Evolutionary conservation across 768 basidiomycete genomes (phyloP).

Genomic region (Coprinopsis strossmayeri): DNA sequence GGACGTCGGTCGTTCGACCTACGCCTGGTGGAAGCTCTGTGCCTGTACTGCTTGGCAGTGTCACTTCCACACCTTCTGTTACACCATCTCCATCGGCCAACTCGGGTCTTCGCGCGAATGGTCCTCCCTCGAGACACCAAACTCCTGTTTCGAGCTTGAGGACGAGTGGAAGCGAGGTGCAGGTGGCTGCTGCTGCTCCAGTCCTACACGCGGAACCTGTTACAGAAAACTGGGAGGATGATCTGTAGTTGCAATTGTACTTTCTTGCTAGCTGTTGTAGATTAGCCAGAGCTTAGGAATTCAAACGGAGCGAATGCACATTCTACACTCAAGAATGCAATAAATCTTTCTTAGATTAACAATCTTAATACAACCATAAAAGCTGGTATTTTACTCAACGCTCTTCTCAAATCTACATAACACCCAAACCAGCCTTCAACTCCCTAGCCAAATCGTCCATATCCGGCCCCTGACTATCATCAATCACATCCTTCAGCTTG

Average conservation of each 20-base stretch:
- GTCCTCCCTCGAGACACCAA: background rate
- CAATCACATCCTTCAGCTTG: constrained; percentile 23
- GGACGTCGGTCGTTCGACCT: constrained; percentile 1
- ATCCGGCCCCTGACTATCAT: constrained; percentile 20
- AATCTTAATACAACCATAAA: too few species aligned
- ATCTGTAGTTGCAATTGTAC: constrained; percentile 19
- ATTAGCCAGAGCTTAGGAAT: too few species aligned
- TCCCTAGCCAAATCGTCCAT: constrained; percentile 50
- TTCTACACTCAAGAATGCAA: too few species aligned
- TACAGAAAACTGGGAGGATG: constrained; percentile 32
- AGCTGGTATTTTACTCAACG: background rate
- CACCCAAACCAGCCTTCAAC: constrained; percentile 59
- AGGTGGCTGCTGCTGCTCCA: constrained; percentile 11
- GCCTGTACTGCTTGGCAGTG: background rate
- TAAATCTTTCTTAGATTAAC: too few species aligned
- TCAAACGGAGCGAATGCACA: too few species aligned
- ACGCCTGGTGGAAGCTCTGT: background rate
- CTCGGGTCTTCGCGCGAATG: too few species aligned
- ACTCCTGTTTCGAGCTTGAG: constrained; percentile 4
- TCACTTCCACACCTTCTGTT: constrained; percentile 2
- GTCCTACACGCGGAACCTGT: constrained; percentile 17
- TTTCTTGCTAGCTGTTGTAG: too few species aligned
- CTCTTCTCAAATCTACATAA: constrained; percentile 24
- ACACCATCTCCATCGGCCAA: background rate
- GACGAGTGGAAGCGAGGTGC: constrained; percentile 2